A percentile compares a stretch with the other conserved stretches of the same genome.
phyloP scores from a whole-genome alignment of 2,329 filamentous ascomycete species.

The Penicillium sp. region DNA sequence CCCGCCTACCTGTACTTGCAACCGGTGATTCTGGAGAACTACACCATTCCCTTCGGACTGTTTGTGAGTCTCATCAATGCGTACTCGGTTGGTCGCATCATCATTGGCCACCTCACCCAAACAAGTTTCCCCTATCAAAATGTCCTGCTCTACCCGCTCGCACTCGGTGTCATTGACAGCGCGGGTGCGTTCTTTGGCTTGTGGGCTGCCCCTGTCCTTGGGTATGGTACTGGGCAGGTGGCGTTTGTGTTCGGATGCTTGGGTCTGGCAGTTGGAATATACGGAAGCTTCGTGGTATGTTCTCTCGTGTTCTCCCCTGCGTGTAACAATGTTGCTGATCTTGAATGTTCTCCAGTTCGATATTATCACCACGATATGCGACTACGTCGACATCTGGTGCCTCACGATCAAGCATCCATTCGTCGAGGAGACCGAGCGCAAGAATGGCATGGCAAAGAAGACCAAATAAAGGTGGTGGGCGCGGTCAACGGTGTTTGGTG shows the following conservation, averaged over 20 bases:
- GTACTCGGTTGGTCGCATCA: conserved; percentile 93
- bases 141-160: conserved; percentile 74
- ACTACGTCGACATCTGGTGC: conserved; percentile 98
- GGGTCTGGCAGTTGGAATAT: conserved; percentile 82
- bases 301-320: not conserved
- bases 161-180: conserved; percentile 76
- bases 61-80: conserved; percentile 90
- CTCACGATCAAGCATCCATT: conserved; percentile 88
- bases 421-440: conserved; percentile 38
- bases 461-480: conserved; percentile 9
- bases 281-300: conserved; percentile 84
- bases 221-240: conserved; percentile 79
- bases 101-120: conserved; percentile 88
- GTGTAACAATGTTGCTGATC: not conserved
- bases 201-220: conserved; percentile 68
- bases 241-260: conserved; percentile 87
- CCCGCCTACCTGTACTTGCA: conserved; percentile 79
- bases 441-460: conserved; percentile 32
- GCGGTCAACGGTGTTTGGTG: not conserved
- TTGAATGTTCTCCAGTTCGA: conserved; percentile 57
- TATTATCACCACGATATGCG: conserved; percentile 95
- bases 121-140: conserved; percentile 88
- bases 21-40: conserved; percentile 74
- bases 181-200: conserved; percentile 67
- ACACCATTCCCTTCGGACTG: conserved; percentile 85